Conservation (phyloP, 495 filamentous ascomycete species). For the Penicillium diatomitis region DNA sequence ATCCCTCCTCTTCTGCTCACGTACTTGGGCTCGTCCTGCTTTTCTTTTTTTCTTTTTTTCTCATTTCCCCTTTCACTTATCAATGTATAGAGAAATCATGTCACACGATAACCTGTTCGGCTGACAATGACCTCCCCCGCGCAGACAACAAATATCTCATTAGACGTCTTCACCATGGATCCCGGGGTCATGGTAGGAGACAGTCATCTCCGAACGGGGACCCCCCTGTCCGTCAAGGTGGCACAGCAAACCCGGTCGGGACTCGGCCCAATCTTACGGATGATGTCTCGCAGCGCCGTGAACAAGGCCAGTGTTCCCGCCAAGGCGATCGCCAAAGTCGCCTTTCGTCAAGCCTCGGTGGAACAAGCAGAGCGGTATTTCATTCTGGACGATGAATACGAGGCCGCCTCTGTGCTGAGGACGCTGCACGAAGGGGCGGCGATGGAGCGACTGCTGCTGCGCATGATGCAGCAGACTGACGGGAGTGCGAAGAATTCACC, state of each 20-base stretch:
- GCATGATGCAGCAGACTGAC: slow-evolving; percentile 29
- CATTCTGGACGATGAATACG: slow-evolving; percentile 31
- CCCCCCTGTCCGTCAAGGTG: slow-evolving; percentile 26
- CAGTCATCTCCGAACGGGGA: slow-evolving; percentile 17
- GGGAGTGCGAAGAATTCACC: slow-evolving; percentile 23
- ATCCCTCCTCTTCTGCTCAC: too few relatives aligned
- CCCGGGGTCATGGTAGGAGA: slow-evolving; percentile 29
- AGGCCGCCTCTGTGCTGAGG: slow-evolving; percentile 32
- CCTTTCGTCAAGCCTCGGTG: slow-evolving; percentile 29
- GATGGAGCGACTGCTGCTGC: slow-evolving; percentile 24
- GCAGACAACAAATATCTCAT: slow-evolving; percentile 28
- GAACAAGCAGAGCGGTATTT: slow-evolving; percentile 32
- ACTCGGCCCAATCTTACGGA: slow-evolving; percentile 27
- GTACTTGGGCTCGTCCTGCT: too few relatives aligned
- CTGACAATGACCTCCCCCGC: not conserved
- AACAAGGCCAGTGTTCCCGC: slow-evolving; percentile 34
- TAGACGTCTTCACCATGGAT: slow-evolving; percentile 34
- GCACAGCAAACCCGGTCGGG: slow-evolving; percentile 29
- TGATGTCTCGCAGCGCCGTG: slow-evolving; percentile 32
- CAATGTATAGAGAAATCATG: too few relatives aligned
- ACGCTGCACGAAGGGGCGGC: slow-evolving; percentile 20
- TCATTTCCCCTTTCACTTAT: too few relatives aligned
- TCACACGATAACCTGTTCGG: not conserved
- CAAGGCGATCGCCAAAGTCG: slow-evolving; percentile 31
- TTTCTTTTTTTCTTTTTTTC: too few relatives aligned